Conservation (phyloP, 805 yeast species). For the Candida palmyrensis region DNA sequence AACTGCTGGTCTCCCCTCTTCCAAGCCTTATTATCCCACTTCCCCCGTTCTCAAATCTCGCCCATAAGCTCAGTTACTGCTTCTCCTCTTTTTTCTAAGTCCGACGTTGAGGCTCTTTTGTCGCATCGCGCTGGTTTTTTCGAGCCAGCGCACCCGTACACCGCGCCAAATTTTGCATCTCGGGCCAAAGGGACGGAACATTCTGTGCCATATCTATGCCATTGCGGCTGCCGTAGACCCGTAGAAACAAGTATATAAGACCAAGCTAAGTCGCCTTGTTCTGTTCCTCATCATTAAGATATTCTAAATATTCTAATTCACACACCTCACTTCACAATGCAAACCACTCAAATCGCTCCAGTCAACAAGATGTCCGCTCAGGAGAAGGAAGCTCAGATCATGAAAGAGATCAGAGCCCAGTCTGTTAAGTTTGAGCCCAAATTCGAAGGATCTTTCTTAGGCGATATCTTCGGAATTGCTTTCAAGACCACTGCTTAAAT, state of each 20-base stretch:
- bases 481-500: constrained; percentile 13
- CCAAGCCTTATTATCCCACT: no score
- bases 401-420: constrained; percentile 38
- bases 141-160: neutral
- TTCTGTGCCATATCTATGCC: neutral
- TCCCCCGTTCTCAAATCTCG: no score
- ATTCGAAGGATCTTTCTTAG: constrained; percentile 37
- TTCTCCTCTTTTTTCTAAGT: no score
- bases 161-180: neutral
- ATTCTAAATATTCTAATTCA: no score
- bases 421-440: constrained; percentile 31
- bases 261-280: no score
- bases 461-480: constrained; percentile 35
- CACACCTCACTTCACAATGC: constrained; percentile 1
- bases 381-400: constrained; percentile 42
- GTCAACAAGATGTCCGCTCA: constrained; percentile 26
- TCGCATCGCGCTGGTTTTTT: no score
- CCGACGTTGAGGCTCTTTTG: no score
- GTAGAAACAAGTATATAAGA: no score
- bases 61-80: no score
- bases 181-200: neutral
- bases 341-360: constrained; percentile 1
- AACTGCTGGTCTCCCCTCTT: no score
- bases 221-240: no score
- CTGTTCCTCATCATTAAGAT: no score